A percentile compares a stretch with the other conserved stretches of the same genome.
Conservation (phyloP, 257 asterid genomes). For the Lavandula angustifolia region DNA sequence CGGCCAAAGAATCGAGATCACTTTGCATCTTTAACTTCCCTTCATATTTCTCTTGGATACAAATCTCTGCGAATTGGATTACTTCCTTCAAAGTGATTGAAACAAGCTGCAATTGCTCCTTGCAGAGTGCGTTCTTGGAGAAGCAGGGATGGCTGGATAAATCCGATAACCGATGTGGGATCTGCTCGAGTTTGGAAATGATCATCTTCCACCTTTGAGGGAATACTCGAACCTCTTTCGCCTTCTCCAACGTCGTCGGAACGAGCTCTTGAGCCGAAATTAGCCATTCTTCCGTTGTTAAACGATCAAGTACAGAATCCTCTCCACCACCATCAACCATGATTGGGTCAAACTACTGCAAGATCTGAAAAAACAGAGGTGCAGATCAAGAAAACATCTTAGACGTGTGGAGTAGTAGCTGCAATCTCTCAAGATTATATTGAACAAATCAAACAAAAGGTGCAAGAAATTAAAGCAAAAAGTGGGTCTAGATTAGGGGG, state of each 20-base stretch:
- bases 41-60: conserved; percentile 59
- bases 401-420: conserved; percentile 51
- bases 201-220: conserved; percentile 85
- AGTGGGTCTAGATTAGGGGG: conserved; percentile 41
- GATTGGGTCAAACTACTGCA: conserved; percentile 39
- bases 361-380: conserved; percentile 28
- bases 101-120: conserved; percentile 81
- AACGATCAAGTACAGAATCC: conserved; percentile 33
- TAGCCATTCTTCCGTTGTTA: conserved; percentile 78
- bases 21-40: conserved; percentile 96
- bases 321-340: conserved; percentile 66
- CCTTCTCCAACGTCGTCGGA: conserved; percentile 68
- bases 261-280: conserved; percentile 70
- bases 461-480: conserved; percentile 34
- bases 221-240: conserved; percentile 66
- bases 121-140: conserved; percentile 76
- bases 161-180: conserved; percentile 69
- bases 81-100: conserved; percentile 58
- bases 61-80: conserved; percentile 57
- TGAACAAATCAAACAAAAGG: conserved; percentile 32
- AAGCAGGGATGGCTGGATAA: conserved; percentile 93
- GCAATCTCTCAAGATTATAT: conserved; percentile 42
- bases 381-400: conserved; percentile 5
- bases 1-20: conserved; percentile 70
- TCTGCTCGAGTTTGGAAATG: conserved; percentile 60